Evolutionary conservation across 2,329 filamentous ascomycete genomes (phyloP).

Genomic region (Beauveria rudraprayagi): DNA sequence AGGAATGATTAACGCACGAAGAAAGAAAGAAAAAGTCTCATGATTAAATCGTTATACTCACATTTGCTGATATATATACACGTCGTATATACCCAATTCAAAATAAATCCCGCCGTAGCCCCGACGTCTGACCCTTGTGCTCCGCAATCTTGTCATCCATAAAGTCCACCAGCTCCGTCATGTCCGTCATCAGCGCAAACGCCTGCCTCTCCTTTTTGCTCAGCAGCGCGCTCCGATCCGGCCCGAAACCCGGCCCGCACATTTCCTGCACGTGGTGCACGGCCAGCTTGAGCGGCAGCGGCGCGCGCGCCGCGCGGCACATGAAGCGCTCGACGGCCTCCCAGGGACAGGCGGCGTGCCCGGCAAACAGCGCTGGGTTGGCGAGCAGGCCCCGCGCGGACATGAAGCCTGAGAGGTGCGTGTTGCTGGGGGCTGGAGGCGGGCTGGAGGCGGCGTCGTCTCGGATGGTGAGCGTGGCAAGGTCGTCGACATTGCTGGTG

Average conservation of each 20-base stretch:
- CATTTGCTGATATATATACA: neutral
- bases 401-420: constrained; percentile 56
- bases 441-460: constrained; percentile 8
- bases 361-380: constrained; percentile 59
- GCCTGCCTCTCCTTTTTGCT: constrained; percentile 46
- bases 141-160: constrained; percentile 42
- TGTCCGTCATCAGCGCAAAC: constrained; percentile 41
- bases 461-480: constrained; percentile 23
- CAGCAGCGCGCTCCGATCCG: constrained; percentile 44
- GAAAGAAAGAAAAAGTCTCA: neutral
- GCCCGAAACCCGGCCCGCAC: constrained; percentile 48
- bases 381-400: constrained; percentile 59
- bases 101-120: constrained; percentile 18
- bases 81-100: constrained; percentile 11
- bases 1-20: no score
- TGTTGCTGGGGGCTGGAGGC: constrained; percentile 28
- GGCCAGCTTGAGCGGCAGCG: constrained; percentile 55
- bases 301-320: constrained; percentile 45
- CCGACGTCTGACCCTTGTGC: constrained; percentile 24
- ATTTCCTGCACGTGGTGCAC: constrained; percentile 62
- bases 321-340: constrained; percentile 56
- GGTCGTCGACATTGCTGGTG: constrained; percentile 19
- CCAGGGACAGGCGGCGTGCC: constrained; percentile 49
- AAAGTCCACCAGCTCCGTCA: constrained; percentile 53
- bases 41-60: no score